These are phyloP conservation scores for Adiantum capillusveneris DNA, from an alignment of 75 land plant genomes.

Conservation along the genomic window DNA sequence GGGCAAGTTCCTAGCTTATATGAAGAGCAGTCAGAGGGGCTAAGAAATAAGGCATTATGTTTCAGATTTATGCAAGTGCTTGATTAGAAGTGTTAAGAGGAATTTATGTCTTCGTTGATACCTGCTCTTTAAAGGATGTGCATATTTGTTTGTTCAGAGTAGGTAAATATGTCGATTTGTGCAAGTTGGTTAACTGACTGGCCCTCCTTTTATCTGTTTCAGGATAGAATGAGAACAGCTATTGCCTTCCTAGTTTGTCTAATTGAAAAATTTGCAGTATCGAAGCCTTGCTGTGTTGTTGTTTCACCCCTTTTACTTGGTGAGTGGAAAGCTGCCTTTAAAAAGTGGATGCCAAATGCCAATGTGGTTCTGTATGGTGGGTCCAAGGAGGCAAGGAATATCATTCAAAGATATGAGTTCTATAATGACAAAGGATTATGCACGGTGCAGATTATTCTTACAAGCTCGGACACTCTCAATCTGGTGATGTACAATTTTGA, in stretches of 20 bases:
- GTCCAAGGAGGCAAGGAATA: conserved; percentile 32
- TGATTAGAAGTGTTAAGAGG: too few relatives aligned
- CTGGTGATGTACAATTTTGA: conserved; percentile 28
- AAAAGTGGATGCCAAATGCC: conserved; percentile 33
- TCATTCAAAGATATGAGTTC: conserved; percentile 54
- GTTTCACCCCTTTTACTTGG: conserved; percentile 21
- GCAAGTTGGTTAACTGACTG: too few relatives aligned
- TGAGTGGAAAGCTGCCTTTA: conserved; percentile 55
- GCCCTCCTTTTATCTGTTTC: conserved; percentile 11
- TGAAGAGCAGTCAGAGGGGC: too few relatives aligned
- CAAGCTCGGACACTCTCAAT: conserved; percentile 42
- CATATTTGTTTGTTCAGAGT: too few relatives aligned
- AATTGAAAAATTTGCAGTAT: conserved; percentile 16
- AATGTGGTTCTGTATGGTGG: conserved; percentile 57
- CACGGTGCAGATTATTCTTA: conserved; percentile 50
- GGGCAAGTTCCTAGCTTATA: too few relatives aligned
- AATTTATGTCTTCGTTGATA: too few relatives aligned
- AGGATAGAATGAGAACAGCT: conserved; percentile 50
- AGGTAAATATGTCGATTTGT: too few relatives aligned
- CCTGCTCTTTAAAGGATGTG: too few relatives aligned
- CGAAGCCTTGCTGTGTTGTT: conserved; percentile 54
- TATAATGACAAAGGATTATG: conserved; percentile 38
- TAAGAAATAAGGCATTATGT: too few relatives aligned
- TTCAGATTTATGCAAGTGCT: too few relatives aligned
- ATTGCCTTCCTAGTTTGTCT: conserved; percentile 40